Percentiles rank a stretch among this genome's conserved stretches.
phyloP scores from a whole-genome alignment of 176 grass and related monocot genomes.

The Bothriochloa decipiens region DNA sequence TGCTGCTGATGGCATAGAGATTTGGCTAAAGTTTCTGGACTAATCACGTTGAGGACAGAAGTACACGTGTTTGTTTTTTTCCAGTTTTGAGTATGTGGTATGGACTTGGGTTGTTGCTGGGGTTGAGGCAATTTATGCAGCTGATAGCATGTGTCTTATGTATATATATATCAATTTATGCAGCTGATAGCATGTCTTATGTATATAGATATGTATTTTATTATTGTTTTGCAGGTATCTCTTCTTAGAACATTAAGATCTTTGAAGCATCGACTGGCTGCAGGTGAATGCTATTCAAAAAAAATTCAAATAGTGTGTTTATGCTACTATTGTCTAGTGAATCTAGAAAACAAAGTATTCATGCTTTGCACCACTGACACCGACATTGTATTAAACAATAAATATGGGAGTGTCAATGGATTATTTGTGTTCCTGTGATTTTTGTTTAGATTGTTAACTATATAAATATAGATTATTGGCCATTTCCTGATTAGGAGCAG shows the following conservation, averaged over 20 bases:
- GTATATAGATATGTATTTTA: not conserved
- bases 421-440: not conserved
- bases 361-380: not conserved
- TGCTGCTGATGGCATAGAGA: not conserved
- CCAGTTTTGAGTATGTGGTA: not conserved
- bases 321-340: not conserved
- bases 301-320: constrained; percentile 15
- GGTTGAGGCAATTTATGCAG: not conserved
- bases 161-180: not conserved
- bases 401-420: not conserved
- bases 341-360: not conserved
- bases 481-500: constrained; percentile 1
- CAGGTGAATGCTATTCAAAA: constrained; percentile 58
- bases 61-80: not conserved
- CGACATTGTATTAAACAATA: not conserved
- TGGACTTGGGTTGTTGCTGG: not conserved
- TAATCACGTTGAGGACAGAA: not conserved
- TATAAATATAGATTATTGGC: not conserved
- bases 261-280: constrained; percentile 92
- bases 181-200: not conserved
- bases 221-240: constrained; percentile 57
- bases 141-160: not conserved
- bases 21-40: not conserved
- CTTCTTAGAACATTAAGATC: constrained; percentile 78
- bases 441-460: not conserved